Base-by-base conservation (phyloP, 2,329 filamentous ascomycete genomes). In the Colletotrichum agaves region DNA sequence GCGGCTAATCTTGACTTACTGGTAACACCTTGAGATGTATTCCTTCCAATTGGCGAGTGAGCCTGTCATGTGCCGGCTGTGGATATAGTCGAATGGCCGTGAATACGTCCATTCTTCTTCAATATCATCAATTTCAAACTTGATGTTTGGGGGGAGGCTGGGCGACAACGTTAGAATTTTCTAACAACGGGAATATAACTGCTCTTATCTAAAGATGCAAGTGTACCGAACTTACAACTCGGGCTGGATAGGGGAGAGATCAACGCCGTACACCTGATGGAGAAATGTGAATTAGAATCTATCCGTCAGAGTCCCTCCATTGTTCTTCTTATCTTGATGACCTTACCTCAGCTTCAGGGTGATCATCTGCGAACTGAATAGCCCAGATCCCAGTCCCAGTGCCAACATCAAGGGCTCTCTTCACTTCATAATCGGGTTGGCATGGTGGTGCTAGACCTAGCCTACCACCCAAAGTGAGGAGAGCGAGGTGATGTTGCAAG, bases 31-130 rank as follows among this genome's bases (percentile, higher is more conserved):
- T 11, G 73, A 69, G 57, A 87, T 77, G 15, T 88, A 75, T 13
- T 75, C 75, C 1, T 79, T 79, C 75, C 86, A 88, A 68, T 88
- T 85, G 4, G 80, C 76, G 69, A 89, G 82, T 50, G 82, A 81
- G 52, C 87, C 87, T 2, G 83, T 79, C 70, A 90, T 78, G 69
- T 86, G 80, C 43, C 85, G 83, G 4, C 83, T 83, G 73, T 89
- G 88, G 70, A 90, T 85, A 72, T 85, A 86, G 76, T 90, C 87
- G 73, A 88, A 87, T 53, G 81, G 77, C 3, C 79, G 73, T 1
- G 82, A 80, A 53, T 70, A 75, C 3, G 72, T 67, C 72, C 71
- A 74, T 8, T 72, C 71, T 13, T 73, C 55, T 56, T 76, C 70
- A 2, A 74, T 33, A 61, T 81, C 78, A 55, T 82, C 80, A 49